Evolutionary conservation across 345 rosid genomes (phyloP).

Genomic region (Luvunga scandens): DNA sequence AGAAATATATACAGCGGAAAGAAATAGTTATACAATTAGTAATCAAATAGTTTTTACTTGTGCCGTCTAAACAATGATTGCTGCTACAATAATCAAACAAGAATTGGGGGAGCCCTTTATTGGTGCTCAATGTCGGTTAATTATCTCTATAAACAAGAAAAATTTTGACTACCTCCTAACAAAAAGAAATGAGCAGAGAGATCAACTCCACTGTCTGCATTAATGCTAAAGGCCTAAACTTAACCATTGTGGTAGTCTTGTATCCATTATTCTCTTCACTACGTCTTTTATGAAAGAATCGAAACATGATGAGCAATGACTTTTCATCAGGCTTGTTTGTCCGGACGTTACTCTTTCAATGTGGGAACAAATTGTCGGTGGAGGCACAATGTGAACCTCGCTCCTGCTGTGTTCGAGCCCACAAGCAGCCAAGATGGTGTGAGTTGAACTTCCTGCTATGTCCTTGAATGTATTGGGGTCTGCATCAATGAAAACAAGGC

Average conservation of each 20-base stretch:
- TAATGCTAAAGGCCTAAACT: constrained; percentile 68
- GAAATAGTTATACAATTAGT: not conserved
- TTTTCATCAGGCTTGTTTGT: constrained; percentile 68
- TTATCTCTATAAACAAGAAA: constrained; percentile 31
- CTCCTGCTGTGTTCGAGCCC: constrained; percentile 70
- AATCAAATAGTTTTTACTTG: constrained; percentile 12
- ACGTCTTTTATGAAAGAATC: constrained; percentile 79
- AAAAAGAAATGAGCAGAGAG: constrained; percentile 22
- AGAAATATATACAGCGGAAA: not conserved
- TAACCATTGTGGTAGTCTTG: constrained; percentile 70
- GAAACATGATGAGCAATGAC: constrained; percentile 77
- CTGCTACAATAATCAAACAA: constrained; percentile 18
- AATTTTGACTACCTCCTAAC: constrained; percentile 31
- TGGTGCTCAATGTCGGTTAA: constrained; percentile 30
- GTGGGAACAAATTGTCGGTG: constrained; percentile 58
- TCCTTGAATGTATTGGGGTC: constrained; percentile 57
- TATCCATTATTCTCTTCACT: constrained; percentile 78
- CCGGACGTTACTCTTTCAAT: constrained; percentile 41
- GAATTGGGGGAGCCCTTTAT: constrained; percentile 28
- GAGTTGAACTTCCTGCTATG: constrained; percentile 67
- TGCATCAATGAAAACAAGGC: constrained; percentile 28
- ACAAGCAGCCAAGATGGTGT: constrained; percentile 81
- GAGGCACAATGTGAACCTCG: constrained; percentile 55
- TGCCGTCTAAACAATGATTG: constrained; percentile 25
- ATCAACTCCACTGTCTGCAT: constrained; percentile 5